Evolutionary conservation across 257 asterid genomes (phyloP).

Genomic region (Lavandula angustifolia): DNA sequence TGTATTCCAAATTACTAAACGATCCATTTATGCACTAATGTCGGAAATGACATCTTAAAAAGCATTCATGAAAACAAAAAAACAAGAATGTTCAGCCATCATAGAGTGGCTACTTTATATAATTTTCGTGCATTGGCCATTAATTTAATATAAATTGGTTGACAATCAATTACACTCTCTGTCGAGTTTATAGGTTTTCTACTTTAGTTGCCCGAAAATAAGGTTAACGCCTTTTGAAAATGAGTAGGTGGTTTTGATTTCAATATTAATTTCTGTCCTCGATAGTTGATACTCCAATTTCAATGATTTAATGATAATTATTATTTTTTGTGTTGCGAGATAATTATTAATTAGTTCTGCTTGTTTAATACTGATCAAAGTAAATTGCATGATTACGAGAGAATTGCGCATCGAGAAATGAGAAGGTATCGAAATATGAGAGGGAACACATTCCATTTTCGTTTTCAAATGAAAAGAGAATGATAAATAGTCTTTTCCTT

Average conservation of each 20-base stretch:
- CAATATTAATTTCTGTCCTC: slow-evolving; percentile 7
- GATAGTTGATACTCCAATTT: neutral
- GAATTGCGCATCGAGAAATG: slow-evolving; percentile 22
- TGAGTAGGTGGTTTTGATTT: slow-evolving; percentile 4
- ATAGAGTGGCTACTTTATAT: slow-evolving; percentile 28
- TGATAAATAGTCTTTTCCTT: neutral
- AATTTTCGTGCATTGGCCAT: slow-evolving; percentile 10
- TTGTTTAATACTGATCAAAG: neutral
- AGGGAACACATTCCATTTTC: slow-evolving; percentile 28
- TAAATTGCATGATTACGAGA: slow-evolving; percentile 19
- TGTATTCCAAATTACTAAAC: neutral
- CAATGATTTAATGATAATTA: neutral
- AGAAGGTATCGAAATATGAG: slow-evolving; percentile 15
- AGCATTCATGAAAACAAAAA: neutral
- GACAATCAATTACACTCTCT: slow-evolving; percentile 19
- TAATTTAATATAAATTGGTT: slow-evolving; percentile 16
- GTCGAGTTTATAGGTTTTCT: slow-evolving; percentile 28
- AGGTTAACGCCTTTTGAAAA: slow-evolving; percentile 10
- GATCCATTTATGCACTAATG: neutral
- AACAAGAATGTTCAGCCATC: slow-evolving; percentile 14
- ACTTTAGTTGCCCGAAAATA: slow-evolving; percentile 33
- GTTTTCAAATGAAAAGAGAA: slow-evolving; percentile 4
- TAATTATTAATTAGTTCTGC: slow-evolving; percentile 3
- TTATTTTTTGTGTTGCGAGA: neutral
- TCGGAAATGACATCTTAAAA: neutral